phyloP scores from a whole-genome alignment of 805 yeast genomes.

The Diddensiella transvaalensis region DNA sequence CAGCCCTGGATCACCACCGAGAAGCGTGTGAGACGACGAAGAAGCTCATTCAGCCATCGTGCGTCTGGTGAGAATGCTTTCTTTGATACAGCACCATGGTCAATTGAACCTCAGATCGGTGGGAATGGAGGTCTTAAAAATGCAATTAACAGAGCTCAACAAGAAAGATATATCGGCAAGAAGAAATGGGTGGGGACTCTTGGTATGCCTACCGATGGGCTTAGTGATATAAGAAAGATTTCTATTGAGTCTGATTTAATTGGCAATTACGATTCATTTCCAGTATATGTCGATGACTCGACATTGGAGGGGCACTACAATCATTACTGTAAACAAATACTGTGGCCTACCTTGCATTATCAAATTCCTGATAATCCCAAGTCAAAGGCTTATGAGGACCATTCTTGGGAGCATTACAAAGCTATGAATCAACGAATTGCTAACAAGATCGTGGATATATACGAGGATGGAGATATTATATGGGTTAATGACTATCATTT shows the following conservation, averaged over 20 bases:
- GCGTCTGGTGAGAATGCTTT: not conserved
- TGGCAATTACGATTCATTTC: constrained; percentile 47
- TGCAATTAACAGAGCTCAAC: constrained; percentile 63
- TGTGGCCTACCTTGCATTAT: constrained; percentile 94
- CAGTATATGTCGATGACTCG: constrained; percentile 71
- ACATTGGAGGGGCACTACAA: constrained; percentile 88
- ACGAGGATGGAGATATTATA: constrained; percentile 70
- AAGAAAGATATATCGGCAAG: constrained; percentile 34
- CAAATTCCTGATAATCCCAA: constrained; percentile 95
- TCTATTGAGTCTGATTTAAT: constrained; percentile 49
- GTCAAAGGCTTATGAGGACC: constrained; percentile 91
- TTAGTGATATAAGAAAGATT: constrained; percentile 53
- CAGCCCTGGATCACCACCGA: constrained; percentile 5
- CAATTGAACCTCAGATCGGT: constrained; percentile 58
- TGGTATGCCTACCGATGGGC: constrained; percentile 85
- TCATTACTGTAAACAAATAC: constrained; percentile 86
- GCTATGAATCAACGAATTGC: constrained; percentile 76
- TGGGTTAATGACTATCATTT: constrained; percentile 97
- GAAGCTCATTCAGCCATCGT: constrained; percentile 4
- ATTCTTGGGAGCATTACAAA: constrained; percentile 85
- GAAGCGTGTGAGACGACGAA: constrained; percentile 1
- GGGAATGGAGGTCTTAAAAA: constrained; percentile 90
- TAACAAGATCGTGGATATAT: constrained; percentile 61
- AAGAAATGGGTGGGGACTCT: constrained; percentile 84
- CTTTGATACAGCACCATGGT: constrained; percentile 59